These are phyloP conservation scores for Papilionanthe hybrid DNA, from an alignment of 116 monocot species.

Conservation along the genomic window DNA sequence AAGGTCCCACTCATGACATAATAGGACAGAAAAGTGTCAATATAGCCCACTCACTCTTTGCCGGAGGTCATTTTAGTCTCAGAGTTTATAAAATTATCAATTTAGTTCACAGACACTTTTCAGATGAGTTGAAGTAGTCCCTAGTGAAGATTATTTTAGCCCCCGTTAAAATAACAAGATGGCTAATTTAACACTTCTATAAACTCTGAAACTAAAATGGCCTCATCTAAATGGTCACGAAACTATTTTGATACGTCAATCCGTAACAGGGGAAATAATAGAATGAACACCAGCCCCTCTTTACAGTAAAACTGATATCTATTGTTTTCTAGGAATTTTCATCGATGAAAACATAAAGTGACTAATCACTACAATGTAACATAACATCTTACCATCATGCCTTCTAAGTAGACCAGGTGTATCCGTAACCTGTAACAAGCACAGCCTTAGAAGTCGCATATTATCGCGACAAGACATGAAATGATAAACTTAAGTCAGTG, in stretches of 20 bases:
- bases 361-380: neutral
- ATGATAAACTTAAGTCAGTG: neutral
- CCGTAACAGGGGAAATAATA: neutral
- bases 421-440: conserved; percentile 70
- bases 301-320: neutral
- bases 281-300: neutral
- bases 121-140: no score
- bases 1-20: neutral
- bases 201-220: no score
- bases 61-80: no score
- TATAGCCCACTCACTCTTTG: no score
- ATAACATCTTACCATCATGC: conserved; percentile 59
- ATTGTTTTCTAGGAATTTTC: neutral
- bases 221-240: no score
- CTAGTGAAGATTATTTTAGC: no score
- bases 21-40: neutral
- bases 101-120: no score
- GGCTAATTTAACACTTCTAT: no score
- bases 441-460: neutral
- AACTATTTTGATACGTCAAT: no score
- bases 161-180: no score
- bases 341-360: neutral
- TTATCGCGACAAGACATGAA: neutral
- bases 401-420: conserved; percentile 90
- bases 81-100: no score